Base-by-base conservation (phyloP, 441 rosid species). In the Eugenia klotzschiana region DNA sequence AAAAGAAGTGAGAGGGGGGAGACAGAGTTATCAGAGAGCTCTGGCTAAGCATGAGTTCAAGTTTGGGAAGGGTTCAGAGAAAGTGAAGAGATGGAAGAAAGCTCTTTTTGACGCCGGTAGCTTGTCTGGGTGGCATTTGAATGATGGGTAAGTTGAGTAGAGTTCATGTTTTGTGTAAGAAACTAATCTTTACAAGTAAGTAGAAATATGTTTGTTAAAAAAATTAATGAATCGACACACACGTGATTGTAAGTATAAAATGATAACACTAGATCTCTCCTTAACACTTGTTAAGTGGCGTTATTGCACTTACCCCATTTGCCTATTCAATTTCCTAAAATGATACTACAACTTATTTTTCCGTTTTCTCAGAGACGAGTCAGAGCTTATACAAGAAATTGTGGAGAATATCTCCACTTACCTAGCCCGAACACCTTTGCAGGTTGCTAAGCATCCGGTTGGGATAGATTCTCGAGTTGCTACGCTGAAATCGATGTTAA, bases 391-490 rank as follows among this genome's bases (percentile, higher is more conserved):
- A 14, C 72, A 58, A 27, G 9, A 2, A 0, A 58, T 58, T 26
- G 20, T 58, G 0, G 3, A 7, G 22, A 4, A 58, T 0, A 26
- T 58, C 37, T 58, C 5, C 2, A 58, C 1, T 58, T 1, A 0
- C 72, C 37, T 27, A 26, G 3, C 3, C 72, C 40, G 0, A 58
- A 14, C 22, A 27, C 22, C 40, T 26, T 26, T 58, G 3, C 10
- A 7, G 14, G 37, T 58, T 27, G 72, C 72, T 7, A 26, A 14
- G 72, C 72, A 58, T 58, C 72, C 22, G 2, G 37, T 27, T 58
- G 72, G 72, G 72, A 14, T 58, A 6, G 22, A 58, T 2, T 27
- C 37, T 0, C 72, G 5, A 58, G 5, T 58, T 8, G 5, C 7
- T 14, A 26, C 26, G 37, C 11, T 26, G 20, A 58, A 26, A 58